These are phyloP conservation scores for Tetracladium setigerum DNA, from an alignment of 495 filamentous ascomycete species.

Conservation along the genomic window DNA sequence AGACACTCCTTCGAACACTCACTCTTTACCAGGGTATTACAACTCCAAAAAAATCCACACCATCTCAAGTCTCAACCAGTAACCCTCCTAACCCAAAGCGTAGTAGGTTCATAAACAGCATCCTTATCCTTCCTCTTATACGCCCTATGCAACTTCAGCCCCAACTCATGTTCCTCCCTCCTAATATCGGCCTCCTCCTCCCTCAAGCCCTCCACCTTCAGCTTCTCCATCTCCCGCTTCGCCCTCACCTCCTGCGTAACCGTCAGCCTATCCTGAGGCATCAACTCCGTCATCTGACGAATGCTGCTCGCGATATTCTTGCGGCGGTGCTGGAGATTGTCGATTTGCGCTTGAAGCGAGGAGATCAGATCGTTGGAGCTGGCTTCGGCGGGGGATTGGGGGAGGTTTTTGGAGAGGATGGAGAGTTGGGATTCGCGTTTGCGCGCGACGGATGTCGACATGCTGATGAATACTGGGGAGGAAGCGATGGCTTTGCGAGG, in stretches of 20 bases:
- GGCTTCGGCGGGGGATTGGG: constrained; percentile 49
- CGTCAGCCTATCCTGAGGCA: constrained; percentile 44
- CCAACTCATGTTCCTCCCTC: constrained; percentile 78
- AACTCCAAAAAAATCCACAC: too few species aligned
- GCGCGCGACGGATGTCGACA: constrained; percentile 1
- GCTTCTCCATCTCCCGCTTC: constrained; percentile 60
- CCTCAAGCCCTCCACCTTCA: constrained; percentile 59
- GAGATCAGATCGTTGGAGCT: constrained; percentile 52
- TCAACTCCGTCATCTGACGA: constrained; percentile 60
- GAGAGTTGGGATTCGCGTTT: constrained; percentile 18
- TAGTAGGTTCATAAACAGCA: constrained; percentile 55
- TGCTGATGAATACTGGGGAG: constrained; percentile 20
- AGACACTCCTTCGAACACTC: too few species aligned
- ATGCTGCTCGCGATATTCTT: constrained; percentile 65
- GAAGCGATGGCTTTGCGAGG: constrained; percentile 16
- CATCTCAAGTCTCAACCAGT: constrained; percentile 36
- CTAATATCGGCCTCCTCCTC: constrained; percentile 71
- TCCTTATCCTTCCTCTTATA: constrained; percentile 67
- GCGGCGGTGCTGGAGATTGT: constrained; percentile 56
- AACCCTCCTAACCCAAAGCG: constrained; percentile 75
- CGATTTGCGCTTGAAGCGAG: constrained; percentile 57
- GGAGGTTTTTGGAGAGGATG: constrained; percentile 44
- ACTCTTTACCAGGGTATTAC: too few species aligned
- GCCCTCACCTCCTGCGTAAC: constrained; percentile 34
- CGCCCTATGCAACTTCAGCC: constrained; percentile 71